Base-by-base conservation (phyloP, 257 asterid species). In the Rehmannia glutinosa region DNA sequence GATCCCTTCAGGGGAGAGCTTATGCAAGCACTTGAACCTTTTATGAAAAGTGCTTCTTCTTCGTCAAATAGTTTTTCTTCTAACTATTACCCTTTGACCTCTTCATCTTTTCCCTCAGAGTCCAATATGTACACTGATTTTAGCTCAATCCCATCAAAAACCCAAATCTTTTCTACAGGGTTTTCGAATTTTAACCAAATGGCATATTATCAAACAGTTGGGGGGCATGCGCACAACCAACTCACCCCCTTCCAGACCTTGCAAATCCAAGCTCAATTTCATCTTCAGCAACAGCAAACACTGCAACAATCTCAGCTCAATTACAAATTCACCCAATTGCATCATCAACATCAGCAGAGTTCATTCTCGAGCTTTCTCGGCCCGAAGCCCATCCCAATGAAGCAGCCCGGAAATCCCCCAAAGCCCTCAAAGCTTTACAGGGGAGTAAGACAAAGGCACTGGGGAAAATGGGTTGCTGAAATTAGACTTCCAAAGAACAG, bases 391-490 rank as follows among this genome's bases (percentile, higher is more conserved):
- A 86, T 78, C 62, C 79, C 70, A 0, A 85, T 89, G 98, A 89
- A 92, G 72, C 82, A 78, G 32, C 25, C 75, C 15, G 92, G 85
- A 10, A 15, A 81, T 43, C 77, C 81, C n/a, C 47, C 64, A 0
- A 91, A 91, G 75, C 73, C 96, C 2, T 28, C 75, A 2, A 91
- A 88, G 79, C 96, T 91, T 24, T 91, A 84, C 87, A 64, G 97
- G 64, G 97, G 96, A 41, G 96, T 91, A 46, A 68, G 96, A 81
- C 97, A 91, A 79, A 59, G 97, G 19, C 97, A 91, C 49, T 88
- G 96, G 97, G 97, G 97, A 20, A 91, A 91, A 77, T 91, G 97
- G 97, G 97, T 91, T 1, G 96, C 97, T 13, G 97, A 91, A 54
- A 91, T 91, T 33, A 83, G 97, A 75, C 93, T 91, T 8, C 96